phyloP scores from a whole-genome alignment of 768 basidiomycete genomes.

The Punctularia strigosozonata region DNA sequence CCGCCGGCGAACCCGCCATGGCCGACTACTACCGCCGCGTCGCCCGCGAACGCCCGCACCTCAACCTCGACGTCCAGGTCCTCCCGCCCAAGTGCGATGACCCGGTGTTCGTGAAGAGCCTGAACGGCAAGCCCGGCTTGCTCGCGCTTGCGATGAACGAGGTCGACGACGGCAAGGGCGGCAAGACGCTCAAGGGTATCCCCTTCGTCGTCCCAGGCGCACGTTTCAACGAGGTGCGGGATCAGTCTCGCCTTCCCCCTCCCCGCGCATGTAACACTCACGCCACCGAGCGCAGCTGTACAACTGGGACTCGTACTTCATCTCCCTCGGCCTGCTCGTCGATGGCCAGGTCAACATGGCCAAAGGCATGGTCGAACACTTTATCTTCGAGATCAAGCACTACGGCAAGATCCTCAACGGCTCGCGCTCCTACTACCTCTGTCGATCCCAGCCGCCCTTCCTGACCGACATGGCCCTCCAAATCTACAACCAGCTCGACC shows the following conservation, averaged over 20 bases:
- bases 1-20: slow-evolving; percentile 87
- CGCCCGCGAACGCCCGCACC: slow-evolving; percentile 82
- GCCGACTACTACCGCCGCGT: slow-evolving; percentile 91
- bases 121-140: slow-evolving; percentile 91
- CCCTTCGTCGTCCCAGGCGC: slow-evolving; percentile 97
- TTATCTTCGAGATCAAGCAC: slow-evolving; percentile 97
- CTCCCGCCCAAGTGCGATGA: slow-evolving; percentile 84
- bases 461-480: slow-evolving; percentile 97
- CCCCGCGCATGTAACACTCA: not conserved
- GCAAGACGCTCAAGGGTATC: slow-evolving; percentile 79
- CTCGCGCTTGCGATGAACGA: slow-evolving; percentile 94
- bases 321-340: slow-evolving; percentile 84
- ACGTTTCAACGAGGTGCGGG: slow-evolving; percentile 79
- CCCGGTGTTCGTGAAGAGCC: slow-evolving; percentile 77
- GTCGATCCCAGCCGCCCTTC: slow-evolving; percentile 96
- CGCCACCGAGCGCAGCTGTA: slow-evolving; percentile 53
- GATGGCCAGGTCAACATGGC: slow-evolving; percentile 93
- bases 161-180: slow-evolving; percentile 66
- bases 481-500: slow-evolving; percentile 93
- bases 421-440: slow-evolving; percentile 89
- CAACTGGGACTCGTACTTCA: slow-evolving; percentile 96
- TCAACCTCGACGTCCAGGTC: slow-evolving; percentile 87
- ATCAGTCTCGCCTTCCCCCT: not conserved
- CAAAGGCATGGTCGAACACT: slow-evolving; percentile 97
- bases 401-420: slow-evolving; percentile 97